These are phyloP conservation scores for Cladosporium austrohemisphaericum DNA, from an alignment of 2,329 filamentous ascomycete genomes.

Conservation along the genomic window DNA sequence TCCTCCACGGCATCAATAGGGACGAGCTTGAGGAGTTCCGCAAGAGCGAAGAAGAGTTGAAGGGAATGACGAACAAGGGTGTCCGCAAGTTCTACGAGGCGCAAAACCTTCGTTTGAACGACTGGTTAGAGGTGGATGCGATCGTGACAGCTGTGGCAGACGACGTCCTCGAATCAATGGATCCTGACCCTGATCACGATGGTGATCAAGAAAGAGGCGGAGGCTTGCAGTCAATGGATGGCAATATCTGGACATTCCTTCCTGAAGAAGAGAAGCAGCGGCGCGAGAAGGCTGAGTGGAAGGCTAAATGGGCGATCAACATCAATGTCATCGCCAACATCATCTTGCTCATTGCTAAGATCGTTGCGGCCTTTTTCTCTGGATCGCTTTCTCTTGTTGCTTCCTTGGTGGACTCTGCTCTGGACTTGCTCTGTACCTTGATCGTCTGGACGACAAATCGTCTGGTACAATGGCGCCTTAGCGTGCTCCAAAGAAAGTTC, in stretches of 20 bases:
- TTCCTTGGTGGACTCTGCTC: slow-evolving; percentile 58
- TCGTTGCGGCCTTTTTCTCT: slow-evolving; percentile 53
- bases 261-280: slow-evolving; percentile 53
- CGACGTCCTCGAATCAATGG: slow-evolving; percentile 58
- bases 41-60: slow-evolving; percentile 52
- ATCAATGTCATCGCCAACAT: slow-evolving; percentile 61
- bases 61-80: slow-evolving; percentile 51
- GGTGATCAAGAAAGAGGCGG: slow-evolving; percentile 53
- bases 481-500: slow-evolving; percentile 50
- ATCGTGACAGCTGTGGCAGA: slow-evolving; percentile 55
- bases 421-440: slow-evolving; percentile 58
- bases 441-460: slow-evolving; percentile 60
- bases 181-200: slow-evolving; percentile 56
- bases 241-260: slow-evolving; percentile 53
- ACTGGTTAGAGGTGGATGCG: slow-evolving; percentile 58
- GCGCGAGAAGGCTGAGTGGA: slow-evolving; percentile 44
- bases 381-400: slow-evolving; percentile 59
- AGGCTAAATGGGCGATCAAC: slow-evolving; percentile 57
- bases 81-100: slow-evolving; percentile 53
- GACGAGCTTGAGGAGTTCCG: slow-evolving; percentile 48
- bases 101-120: slow-evolving; percentile 53
- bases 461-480: slow-evolving; percentile 56
- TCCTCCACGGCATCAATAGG: slow-evolving; percentile 46
- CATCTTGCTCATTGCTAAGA: slow-evolving; percentile 54
- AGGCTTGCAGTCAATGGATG: slow-evolving; percentile 46